Base-by-base conservation (phyloP, 139 green algal genomes). In the Tetradesmus lagerheimii region DNA sequence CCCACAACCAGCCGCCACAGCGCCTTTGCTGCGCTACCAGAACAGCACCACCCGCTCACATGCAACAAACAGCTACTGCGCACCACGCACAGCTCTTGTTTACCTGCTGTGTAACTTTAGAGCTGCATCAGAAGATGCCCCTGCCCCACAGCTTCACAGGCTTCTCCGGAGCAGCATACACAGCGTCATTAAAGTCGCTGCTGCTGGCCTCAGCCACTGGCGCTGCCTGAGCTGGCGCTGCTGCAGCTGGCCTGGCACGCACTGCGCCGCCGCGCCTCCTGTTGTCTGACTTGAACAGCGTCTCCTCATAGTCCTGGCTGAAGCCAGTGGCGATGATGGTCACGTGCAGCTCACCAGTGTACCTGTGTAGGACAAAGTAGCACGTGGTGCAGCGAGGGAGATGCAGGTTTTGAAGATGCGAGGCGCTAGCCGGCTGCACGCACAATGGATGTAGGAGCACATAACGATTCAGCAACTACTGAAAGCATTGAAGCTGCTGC, bases 281-380 rank as follows among this genome's bases (percentile, higher is more conserved):
- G 76, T 74, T 85, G 86, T 39, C 47, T 4, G 34, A 34, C 12
- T 31, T 45, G 35, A 96, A 85, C 45, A 97, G 87, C 62, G 94
- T 91, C 62, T 97, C 95, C 75, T 97, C 95, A 89, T 95, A 97
- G 5, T 88, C 93, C 53, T 95, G 93, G 38, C 39, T 87, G 89
- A 99, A 98, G 34, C 97, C 97, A 3, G 97, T 99, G 34, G 97
- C 97, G 39, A 99, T 98, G 90, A 99, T 97, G 74, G 97, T 99
- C 62, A 97, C 95, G 89, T 95, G 93, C 47, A 97, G 93, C 90
- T 97, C 93, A 45, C 93, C 92, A 47, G 53, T 31, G 53, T 80
- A 90, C 76, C 86, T 90, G 86, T 53, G 53, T 39, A 85, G 1
- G 45, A 90, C 35, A 81, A n/a, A n/a, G n/a, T n/a, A n/a, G n/a